Conservation (phyloP, 441 rosid species). For the Viola pubescens region DNA sequence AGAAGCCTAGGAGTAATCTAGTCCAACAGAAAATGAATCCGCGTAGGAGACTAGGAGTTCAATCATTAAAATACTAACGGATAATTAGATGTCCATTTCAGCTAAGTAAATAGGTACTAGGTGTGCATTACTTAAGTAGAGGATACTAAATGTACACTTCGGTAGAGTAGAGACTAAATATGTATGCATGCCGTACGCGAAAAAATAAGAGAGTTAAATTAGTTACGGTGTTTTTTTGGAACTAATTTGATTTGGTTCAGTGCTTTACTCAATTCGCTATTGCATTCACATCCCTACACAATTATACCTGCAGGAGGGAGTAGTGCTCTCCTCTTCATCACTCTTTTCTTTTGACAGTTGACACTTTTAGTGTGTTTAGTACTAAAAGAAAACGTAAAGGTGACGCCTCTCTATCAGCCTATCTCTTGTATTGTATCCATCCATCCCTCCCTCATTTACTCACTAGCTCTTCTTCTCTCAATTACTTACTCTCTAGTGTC, state of each 20-base stretch:
- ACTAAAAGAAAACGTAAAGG: conserved; percentile 48
- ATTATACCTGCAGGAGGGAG: conserved; percentile 30
- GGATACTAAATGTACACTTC: background rate
- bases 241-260: conserved; percentile 3
- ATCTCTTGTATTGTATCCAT: conserved; percentile 7
- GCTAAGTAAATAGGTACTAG: too few species aligned
- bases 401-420: conserved; percentile 40
- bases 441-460: conserved; percentile 3
- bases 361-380: conserved; percentile 16
- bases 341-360: conserved; percentile 15
- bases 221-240: too few species aligned
- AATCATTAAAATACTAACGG: too few species aligned
- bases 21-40: too few species aligned
- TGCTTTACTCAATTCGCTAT: conserved; percentile 30
- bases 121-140: background rate
- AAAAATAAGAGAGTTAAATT: background rate
- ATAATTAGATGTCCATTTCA: too few species aligned
- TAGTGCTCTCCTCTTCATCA: conserved; percentile 33
- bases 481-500: conserved; percentile 8
- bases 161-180: background rate
- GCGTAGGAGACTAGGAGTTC: too few species aligned
- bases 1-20: background rate
- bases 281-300: conserved; percentile 39
- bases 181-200: background rate
- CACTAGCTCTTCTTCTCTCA: background rate